These are phyloP conservation scores for Leccinum fibrillosum DNA, from an alignment of 768 basidiomycete species.

Conservation along the genomic window DNA sequence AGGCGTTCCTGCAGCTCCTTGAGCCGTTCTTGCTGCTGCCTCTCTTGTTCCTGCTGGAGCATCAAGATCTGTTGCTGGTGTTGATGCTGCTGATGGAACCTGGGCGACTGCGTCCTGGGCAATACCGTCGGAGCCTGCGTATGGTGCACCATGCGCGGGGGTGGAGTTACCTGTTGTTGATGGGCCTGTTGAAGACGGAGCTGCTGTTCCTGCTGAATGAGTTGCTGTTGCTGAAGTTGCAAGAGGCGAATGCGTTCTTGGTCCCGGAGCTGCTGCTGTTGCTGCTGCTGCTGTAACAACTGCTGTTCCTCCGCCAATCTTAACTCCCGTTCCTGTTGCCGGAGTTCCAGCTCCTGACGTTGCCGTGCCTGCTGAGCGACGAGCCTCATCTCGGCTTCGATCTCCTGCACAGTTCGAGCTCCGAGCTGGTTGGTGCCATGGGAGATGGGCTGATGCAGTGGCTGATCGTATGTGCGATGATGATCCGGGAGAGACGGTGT, in stretches of 20 bases:
- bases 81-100: slow-evolving; percentile 73
- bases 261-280: slow-evolving; percentile 36
- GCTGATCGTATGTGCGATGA: slow-evolving; percentile 37
- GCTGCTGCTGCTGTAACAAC: slow-evolving; percentile 40
- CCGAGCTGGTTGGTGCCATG: slow-evolving; percentile 36
- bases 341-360: slow-evolving; percentile 41
- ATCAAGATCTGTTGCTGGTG: slow-evolving; percentile 68
- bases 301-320: slow-evolving; percentile 32
- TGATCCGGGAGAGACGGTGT: slow-evolving; percentile 28
- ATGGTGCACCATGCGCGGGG: slow-evolving; percentile 61
- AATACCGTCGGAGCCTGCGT: slow-evolving; percentile 20
- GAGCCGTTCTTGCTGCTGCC: slow-evolving; percentile 53
- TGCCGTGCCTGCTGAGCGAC: slow-evolving; percentile 47
- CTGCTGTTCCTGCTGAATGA: slow-evolving; percentile 33
- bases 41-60: slow-evolving; percentile 66
- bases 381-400: slow-evolving; percentile 81
- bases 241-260: slow-evolving; percentile 39
- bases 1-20: slow-evolving; percentile 63
- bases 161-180: slow-evolving; percentile 49
- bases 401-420: slow-evolving; percentile 71
- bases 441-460: slow-evolving; percentile 32
- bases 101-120: slow-evolving; percentile 72
- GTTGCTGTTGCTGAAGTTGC: slow-evolving; percentile 44
- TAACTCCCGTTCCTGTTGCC: slow-evolving; percentile 45
- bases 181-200: slow-evolving; percentile 38